phyloP scores from a whole-genome alignment of 2,329 filamentous ascomycete genomes.

The Teratosphaeriaceae sp. region DNA sequence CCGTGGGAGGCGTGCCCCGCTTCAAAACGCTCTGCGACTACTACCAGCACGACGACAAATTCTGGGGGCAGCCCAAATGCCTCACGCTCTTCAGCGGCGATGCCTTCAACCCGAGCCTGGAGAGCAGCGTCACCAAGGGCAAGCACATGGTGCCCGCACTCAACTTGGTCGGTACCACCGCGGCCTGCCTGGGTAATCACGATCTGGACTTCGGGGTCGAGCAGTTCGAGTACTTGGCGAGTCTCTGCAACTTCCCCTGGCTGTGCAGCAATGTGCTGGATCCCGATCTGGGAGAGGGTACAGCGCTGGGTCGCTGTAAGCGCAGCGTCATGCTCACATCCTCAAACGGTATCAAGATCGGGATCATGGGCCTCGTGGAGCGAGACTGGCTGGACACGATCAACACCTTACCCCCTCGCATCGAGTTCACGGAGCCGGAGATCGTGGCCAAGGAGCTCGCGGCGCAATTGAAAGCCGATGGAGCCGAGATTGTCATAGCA shows the following conservation, averaged over 20 bases:
- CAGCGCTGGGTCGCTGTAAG: conserved; percentile 68
- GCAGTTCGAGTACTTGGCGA: conserved; percentile 67
- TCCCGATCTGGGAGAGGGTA: conserved; percentile 66
- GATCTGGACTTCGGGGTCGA: conserved; percentile 86
- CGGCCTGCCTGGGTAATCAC: conserved; percentile 85
- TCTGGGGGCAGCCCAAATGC: conserved; percentile 56
- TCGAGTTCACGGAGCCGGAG: conserved; percentile 74
- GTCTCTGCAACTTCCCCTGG: conserved; percentile 81
- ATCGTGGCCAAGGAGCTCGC: conserved; percentile 70
- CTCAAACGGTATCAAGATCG: conserved; percentile 79
- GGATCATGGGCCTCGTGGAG: conserved; percentile 78
- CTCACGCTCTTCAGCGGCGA: conserved; percentile 86
- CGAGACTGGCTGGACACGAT: conserved; percentile 85
- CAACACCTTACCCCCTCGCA: conserved; percentile 72
- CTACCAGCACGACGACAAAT: conserved; percentile 55
- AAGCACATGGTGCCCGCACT: conserved; percentile 83
- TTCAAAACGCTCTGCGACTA: conserved; percentile 74
- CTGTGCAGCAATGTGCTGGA: conserved; percentile 83
- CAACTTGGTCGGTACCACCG: conserved; percentile 69
- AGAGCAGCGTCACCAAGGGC: conserved; percentile 83
- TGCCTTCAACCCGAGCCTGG: conserved; percentile 84
- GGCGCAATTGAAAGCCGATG: conserved; percentile 64
- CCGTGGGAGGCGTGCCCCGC: conserved; percentile 71
- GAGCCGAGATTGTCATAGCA: conserved; percentile 76
- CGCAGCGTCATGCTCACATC: conserved; percentile 71